Evolutionary conservation across 805 yeast genomes (phyloP), one percentile per base, ranked within the genome.

Genomic region (Candida fluviatilis): DNA sequence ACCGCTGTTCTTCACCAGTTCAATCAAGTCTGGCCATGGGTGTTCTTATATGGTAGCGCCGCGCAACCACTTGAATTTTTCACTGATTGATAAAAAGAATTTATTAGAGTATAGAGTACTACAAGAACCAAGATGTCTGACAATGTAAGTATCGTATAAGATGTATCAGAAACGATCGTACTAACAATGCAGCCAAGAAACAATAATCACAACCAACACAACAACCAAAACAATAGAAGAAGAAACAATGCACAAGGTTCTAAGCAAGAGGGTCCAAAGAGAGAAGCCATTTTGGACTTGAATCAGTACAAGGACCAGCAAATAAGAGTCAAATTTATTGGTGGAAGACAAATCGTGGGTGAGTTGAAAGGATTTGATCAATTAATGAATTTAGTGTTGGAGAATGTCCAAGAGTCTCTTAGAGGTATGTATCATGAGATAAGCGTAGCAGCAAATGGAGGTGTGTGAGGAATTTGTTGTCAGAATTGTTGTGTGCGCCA

Each of bases 311-410:
- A 78, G 51, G 95, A 87, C 56, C 71, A 82, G 49, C 60, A 71
- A 48, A 78, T 91, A 29, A 74, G 82, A 50, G 91, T 90, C 38
- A 82, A 84, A 51, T 79, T 93, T 55, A 75, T 81, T 48, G 95
- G 95, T 10, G 96, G 96, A 5, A 78, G 97, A 54, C 80, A 81
- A 49, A 79, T 84, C n/a, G 69, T 71, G 13, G 99, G 99, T 25
- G 65, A 68, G 1, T 73, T 91, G 50, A 87, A 85, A 50, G 97
- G 98, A 5, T 83, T 72, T 54, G 95, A 84, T 55, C 89, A 81
- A 56, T 69, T 84, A 54, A 80, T 84, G 87, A 84, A 84, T 61
- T 63, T 84, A 50, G 91, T 84, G 2, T 69, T 84, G 43, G 88
- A 83, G 52, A 77, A 83, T 21, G 82, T 79, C 4, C 66, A 68